A percentile compares a stretch with the other conserved stretches of the same genome.
Conservation (phyloP, 1,139 yeast genomes). For the Sugiyamaella japonica region DNA sequence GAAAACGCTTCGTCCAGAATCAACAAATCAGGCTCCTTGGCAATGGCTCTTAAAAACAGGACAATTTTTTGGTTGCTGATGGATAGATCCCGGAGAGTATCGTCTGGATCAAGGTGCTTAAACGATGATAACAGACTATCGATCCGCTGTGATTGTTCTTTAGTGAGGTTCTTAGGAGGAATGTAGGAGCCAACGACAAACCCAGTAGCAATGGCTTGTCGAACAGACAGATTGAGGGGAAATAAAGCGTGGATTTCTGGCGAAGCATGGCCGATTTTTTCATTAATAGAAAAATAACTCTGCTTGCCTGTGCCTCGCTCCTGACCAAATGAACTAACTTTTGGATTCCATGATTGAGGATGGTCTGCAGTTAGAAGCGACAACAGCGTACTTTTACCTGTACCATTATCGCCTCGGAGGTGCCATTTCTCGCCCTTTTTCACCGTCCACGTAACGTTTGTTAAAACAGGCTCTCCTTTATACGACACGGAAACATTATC, state of each 20-base stretch:
- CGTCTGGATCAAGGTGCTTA: constrained; percentile 38
- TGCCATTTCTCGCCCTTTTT: constrained; percentile 82
- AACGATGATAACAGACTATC: constrained; percentile 37
- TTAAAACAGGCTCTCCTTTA: constrained; percentile 58
- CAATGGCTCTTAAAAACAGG: constrained; percentile 69
- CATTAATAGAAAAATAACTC: constrained; percentile 76
- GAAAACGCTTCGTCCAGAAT: constrained; percentile 93
- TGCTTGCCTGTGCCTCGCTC: constrained; percentile 75
- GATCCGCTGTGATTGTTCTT: constrained; percentile 42
- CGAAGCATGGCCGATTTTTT: constrained; percentile 78
- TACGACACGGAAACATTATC: constrained; percentile 65
- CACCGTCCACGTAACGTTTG: constrained; percentile 65
- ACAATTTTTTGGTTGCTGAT: constrained; percentile 79
- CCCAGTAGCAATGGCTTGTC: constrained; percentile 71
- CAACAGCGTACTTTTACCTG: constrained; percentile 87
- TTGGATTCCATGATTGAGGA: constrained; percentile 90
- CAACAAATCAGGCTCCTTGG: constrained; percentile 72
- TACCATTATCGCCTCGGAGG: constrained; percentile 83
- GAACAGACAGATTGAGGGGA: constrained; percentile 57
- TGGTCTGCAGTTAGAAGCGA: constrained; percentile 90
- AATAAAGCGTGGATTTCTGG: constrained; percentile 90
- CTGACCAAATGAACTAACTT: constrained; percentile 61
- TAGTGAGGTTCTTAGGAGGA: constrained; percentile 43
- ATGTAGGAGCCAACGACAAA: constrained; percentile 61
- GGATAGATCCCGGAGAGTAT: constrained; percentile 53